Evolutionary conservation across 805 yeast genomes (phyloP), one percentile per base, ranked within the genome.

Genomic region (Suhomyces sp.): DNA sequence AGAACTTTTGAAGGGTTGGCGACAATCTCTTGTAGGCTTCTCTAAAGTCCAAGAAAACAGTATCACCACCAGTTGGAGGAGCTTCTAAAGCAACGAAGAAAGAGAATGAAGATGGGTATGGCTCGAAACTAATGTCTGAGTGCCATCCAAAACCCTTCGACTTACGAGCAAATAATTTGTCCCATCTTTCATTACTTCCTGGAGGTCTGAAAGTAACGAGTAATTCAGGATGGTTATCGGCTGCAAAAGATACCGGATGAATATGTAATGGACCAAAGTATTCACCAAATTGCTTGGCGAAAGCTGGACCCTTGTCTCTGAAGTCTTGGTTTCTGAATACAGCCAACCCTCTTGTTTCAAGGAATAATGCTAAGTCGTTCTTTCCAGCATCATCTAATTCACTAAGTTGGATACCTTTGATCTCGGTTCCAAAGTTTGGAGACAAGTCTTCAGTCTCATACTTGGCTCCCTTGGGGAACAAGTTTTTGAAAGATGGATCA

Each of bases 261-360:
- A 52, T 48, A 39, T 54, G 57, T 35, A 54, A 48, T 5, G 59
- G 59, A 9, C 59, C 59, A 38, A 52, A 54, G 38, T 54, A 42
- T 26, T 41, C 39, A 4, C 55, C 57, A 33, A 51, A 54, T 30
- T 50, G 33, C 12, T 39, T 43, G 4, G 52, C 47, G 24, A 50
- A 47, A 4, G 39, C 43, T 8, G 54, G 50, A 12, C 54, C 55
- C 38, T 54, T 53, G 38, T 54, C 58, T 39, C 51, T 46, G 29
- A 54, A 43, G 23, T 54, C 58, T 33, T 54, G 59, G 35, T 50
- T 40, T 24, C 58, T 42, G 37, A 54, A 54, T 20, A 54, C 44
- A n/a, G 40, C 56, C 34, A 54, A 41, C 3, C 59, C 59, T 39
- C 59, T 46, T 5, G 46, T 51, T 32, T 48, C 59, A 31, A 54